A percentile compares a stretch with the other conserved stretches of the same genome.
These are phyloP conservation scores for Trapa incisa DNA, from an alignment of 345 rosid species.

Conservation along the genomic window DNA sequence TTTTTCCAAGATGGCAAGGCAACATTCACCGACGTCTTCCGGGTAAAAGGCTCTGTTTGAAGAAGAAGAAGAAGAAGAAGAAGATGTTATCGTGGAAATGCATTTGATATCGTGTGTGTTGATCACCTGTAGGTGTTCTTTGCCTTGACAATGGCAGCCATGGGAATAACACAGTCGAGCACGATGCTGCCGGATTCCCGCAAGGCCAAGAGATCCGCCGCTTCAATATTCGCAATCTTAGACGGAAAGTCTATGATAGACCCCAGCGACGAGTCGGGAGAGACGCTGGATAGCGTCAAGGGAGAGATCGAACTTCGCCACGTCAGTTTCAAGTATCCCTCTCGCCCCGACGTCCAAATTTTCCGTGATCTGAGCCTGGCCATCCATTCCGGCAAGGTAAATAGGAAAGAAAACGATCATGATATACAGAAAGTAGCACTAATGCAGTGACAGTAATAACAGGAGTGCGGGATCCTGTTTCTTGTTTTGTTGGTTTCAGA, in stretches of 20 bases:
- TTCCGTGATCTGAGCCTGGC: conserved; percentile 39
- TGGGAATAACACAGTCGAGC: conserved; percentile 26
- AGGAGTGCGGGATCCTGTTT: no score
- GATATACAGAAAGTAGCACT: no score
- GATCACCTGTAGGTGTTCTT: conserved; percentile 19
- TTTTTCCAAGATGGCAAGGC: conserved; percentile 42
- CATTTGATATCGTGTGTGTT: no score
- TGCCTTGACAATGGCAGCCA: conserved; percentile 23
- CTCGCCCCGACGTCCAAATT: conserved; percentile 62
- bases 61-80: not conserved
- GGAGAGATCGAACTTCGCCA: conserved; percentile 65
- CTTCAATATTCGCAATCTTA: conserved; percentile 24
- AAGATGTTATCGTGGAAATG: not conserved
- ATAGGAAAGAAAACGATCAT: no score
- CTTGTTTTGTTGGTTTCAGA: conserved; percentile 9
- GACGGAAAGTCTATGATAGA: conserved; percentile 22
- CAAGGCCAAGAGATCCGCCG: conserved; percentile 21
- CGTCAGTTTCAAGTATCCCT: conserved; percentile 60
- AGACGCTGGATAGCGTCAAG: conserved; percentile 28
- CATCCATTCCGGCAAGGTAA: conserved; percentile 26
- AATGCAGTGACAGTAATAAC: not conserved
- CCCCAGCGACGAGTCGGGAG: conserved; percentile 28
- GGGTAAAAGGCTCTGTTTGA: conserved; percentile 18
- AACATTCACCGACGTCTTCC: conserved; percentile 52
- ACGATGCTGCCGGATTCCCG: conserved; percentile 18